Base-by-base conservation (phyloP, 176 grass and related monocot species). In the Poa pratensis region DNA sequence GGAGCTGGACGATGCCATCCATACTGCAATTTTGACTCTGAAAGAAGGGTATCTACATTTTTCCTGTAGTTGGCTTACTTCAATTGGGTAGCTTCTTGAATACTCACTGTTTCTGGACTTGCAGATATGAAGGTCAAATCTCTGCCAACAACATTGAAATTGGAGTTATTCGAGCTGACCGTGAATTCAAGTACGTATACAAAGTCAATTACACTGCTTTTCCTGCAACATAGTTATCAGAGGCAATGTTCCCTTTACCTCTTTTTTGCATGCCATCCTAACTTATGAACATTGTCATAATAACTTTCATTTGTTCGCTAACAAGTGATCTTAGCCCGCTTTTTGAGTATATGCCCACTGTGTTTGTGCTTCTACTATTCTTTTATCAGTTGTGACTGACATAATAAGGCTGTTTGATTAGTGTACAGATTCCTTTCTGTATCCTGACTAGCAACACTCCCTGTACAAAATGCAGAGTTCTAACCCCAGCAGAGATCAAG, bases 1-100 rank as follows among this genome's bases (percentile, higher is more conserved):
- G 94, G 96, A 99, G 76, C 93, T 99, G 84, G 96, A 99, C 84
- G 94, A 99, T 90, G 96, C 96, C 72, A 94, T 99, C 52, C 96
- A 99, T 78, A 99, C 96, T 79, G 96, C 96, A 39, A 96, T 99
- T 65, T 86, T 99, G 74, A 99, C 96, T 78, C 69, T 99, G 24
- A 99, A 99, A 99, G 93, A 99, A 94, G 96, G 96, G 96, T 99
- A 96, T 73, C 23, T 11, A 39, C 15, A n/a, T 80, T 54, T 10
- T 20, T 16, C 54, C 62, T 42, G 50, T 68, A 40, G 26, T 80
- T 78, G 16, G 9, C 17, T 37, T 64, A 15, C 15, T 88, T 53
- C 61, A 74, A 28, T 28, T 74, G 15, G 13, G 22, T 74, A 18
- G 45, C 53, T 80, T 83, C 11, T 51, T 78, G 54, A 68, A 39